phyloP scores from a whole-genome alignment of 176 grass and related monocot species.

The Luzula sylvatica region DNA sequence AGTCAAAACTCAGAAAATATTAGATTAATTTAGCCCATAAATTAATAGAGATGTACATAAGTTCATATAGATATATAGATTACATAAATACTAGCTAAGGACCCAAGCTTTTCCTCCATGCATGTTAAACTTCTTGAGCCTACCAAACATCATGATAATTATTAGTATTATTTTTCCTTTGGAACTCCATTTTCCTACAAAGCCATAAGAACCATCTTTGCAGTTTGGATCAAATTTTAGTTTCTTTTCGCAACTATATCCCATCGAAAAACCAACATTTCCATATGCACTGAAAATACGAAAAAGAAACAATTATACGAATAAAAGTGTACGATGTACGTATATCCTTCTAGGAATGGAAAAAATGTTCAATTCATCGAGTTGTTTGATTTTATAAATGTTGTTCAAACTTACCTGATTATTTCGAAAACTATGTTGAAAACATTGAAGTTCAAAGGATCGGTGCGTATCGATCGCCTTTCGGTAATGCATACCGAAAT shows the following conservation, averaged over 20 bases:
- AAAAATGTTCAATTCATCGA: no score
- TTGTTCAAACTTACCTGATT: conserved; percentile 36
- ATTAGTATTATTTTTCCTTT: conserved; percentile 62
- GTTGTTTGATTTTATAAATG: no score
- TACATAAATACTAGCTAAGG: conserved; percentile 47
- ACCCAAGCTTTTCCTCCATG: conserved; percentile 57
- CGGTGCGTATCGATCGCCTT: conserved; percentile 22
- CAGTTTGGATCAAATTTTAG: conserved; percentile 32
- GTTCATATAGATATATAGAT: no score
- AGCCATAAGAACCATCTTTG: conserved; percentile 57
- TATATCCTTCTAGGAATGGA: no score
- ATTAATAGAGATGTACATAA: no score
- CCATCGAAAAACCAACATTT: conserved; percentile 61
- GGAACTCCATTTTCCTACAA: conserved; percentile 60
- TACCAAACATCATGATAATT: conserved; percentile 67
- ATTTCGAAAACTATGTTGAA: conserved; percentile 76
- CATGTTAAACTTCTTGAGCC: conserved; percentile 57
- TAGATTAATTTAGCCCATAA: no score
- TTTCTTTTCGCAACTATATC: conserved; percentile 52
- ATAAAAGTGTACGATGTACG: no score
- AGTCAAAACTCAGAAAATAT: no score
- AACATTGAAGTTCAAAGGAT: conserved; percentile 73
- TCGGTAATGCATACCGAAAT: conserved; percentile 57
- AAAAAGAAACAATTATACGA: background rate
- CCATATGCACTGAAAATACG: conserved; percentile 47